phyloP scores from a whole-genome alignment of 2,329 filamentous ascomycete genomes.

The Venturia asperata region DNA sequence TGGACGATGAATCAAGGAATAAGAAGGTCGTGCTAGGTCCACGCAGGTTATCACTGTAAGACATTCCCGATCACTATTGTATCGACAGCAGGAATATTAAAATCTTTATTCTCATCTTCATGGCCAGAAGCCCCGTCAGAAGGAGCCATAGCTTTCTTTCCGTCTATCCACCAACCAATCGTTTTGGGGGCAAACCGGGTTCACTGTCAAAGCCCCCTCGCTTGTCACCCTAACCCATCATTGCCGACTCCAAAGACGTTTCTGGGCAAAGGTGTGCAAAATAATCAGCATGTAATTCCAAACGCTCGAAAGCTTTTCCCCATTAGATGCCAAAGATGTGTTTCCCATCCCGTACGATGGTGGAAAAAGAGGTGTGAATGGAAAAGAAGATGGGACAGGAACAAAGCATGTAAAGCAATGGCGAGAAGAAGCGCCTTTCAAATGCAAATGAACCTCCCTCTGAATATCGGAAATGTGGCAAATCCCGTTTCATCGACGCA shows the following conservation, averaged over 20 bases:
- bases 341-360: not conserved
- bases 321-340: not conserved
- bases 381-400: not conserved
- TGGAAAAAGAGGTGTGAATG: not conserved
- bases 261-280: not conserved
- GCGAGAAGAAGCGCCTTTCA: not conserved
- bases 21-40: too few relatives aligned
- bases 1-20: too few relatives aligned
- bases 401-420: not conserved
- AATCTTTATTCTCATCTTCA: not conserved
- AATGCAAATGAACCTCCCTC: conserved; percentile 12
- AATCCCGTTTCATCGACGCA: not conserved
- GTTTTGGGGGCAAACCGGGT: not conserved
- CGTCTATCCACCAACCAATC: conserved; percentile 7
- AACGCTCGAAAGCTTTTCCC: conserved; percentile 5
- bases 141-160: not conserved
- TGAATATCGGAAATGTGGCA: conserved; percentile 8
- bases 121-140: not conserved
- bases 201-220: not conserved
- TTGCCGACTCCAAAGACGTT: conserved; percentile 2
- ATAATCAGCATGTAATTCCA: conserved; percentile 10
- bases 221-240: not conserved
- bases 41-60: not conserved
- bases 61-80: not conserved
- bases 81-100: not conserved